Evolutionary conservation across 73 alveolate genomes (phyloP), one percentile per base, ranked within the genome.

Genomic region (Paramecium sonneborni): DNA sequence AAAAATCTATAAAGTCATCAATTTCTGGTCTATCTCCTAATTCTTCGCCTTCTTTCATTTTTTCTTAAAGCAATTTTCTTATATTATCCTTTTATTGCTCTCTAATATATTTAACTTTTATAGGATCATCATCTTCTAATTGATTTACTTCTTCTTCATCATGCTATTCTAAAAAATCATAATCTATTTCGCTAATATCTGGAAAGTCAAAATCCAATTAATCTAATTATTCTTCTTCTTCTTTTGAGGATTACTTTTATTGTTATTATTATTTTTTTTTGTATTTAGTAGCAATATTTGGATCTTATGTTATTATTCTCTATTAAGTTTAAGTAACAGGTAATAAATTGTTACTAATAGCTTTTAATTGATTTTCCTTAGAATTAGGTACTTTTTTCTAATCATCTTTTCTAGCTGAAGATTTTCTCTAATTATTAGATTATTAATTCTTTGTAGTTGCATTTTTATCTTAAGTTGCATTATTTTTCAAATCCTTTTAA

Each of bases 251-350:
- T 57, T 57, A 55, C 34, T 43, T 24, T 23, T 88, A 14, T 41
- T 30, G 5, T 28, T 70, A 37, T 9, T 70, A 11, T 15, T 20
- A 12, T 35, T 88, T 3, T 2, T 86, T 62, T 43, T 62, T 30
- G 2, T 35, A 24, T 15, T 37, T 70, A 4, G 34, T 15, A 14
- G 55, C 56, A 20, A 88, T 12, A 88, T 88, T 88, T 4, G 94
- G 94, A 68, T 62, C 94, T n/a, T 38, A 24, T 11, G 94, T 88
- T 9, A 88, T 68, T 0, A 88, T 82, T 88, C 94, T 70, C 24
- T 68, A 30, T 69, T 88, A 28, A 10, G 11, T 37, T 28, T 88
- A 56, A 9, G 90, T 38, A 8, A 43, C 44, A 18, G 90, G 46
- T 39, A 79, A 43, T 38, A 79, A 24, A 79, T 79, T 43, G 9